Percentiles rank a stretch among this genome's conserved stretches.
phyloP scores from a whole-genome alignment of 78 protist genomes.

The Tieghemostelium lacteum region DNA sequence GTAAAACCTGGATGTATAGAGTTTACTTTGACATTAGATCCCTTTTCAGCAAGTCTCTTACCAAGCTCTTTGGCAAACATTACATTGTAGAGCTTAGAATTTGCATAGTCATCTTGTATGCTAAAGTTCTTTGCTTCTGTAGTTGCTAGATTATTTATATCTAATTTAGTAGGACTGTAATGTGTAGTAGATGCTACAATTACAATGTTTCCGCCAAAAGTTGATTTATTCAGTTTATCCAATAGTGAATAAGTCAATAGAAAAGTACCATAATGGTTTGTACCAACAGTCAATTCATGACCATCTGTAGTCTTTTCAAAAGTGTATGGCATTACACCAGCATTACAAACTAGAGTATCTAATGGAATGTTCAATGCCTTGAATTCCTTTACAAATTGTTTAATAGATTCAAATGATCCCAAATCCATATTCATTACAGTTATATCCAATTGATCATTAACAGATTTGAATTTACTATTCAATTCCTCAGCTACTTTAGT shows the following conservation, averaged over 20 bases:
- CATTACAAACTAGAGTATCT: constrained; percentile 7
- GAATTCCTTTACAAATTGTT: constrained; percentile 4
- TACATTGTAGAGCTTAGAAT: constrained; percentile 13
- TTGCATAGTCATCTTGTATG: background rate
- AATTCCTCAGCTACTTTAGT: background rate
- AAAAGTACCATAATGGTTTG: too few relatives aligned
- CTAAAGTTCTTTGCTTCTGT: too few relatives aligned
- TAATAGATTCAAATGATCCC: constrained; percentile 4
- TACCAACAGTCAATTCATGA: background rate
- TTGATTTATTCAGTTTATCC: too few relatives aligned
- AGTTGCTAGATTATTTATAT: too few relatives aligned
- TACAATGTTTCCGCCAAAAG: too few relatives aligned
- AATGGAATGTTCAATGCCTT: background rate
- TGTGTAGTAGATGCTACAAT: too few relatives aligned
- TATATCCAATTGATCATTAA: background rate
- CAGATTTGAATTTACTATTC: constrained; percentile 2
- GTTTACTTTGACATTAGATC: background rate
- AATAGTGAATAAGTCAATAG: too few relatives aligned
- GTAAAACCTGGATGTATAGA: constrained; percentile 8
- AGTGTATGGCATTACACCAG: background rate
- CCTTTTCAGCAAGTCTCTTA: background rate
- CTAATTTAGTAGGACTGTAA: too few relatives aligned
- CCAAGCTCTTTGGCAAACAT: constrained; percentile 2
- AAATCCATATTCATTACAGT: background rate
- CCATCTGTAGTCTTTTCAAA: background rate